These are phyloP conservation scores for Leucocoprinus leucothites DNA, from an alignment of 768 basidiomycete genomes.

Conservation along the genomic window DNA sequence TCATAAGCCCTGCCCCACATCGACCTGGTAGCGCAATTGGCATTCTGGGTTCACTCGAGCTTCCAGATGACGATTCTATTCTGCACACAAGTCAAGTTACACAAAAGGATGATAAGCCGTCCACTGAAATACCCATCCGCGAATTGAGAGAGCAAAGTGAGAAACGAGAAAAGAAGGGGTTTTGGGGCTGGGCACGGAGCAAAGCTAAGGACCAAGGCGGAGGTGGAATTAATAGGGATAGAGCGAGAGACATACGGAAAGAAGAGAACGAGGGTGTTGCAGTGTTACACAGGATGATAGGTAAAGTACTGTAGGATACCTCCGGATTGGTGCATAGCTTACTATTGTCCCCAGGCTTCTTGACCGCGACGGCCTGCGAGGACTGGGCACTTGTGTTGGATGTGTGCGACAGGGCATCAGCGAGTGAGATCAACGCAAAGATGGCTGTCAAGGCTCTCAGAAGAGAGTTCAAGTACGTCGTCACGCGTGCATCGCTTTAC, in stretches of 20 bases:
- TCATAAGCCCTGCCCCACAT: constrained; percentile 22
- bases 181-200: constrained; percentile 45
- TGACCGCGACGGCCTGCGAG: constrained; percentile 76
- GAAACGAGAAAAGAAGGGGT: constrained; percentile 51
- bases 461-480: constrained; percentile 75
- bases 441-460: constrained; percentile 82
- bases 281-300: constrained; percentile 73
- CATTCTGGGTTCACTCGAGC: constrained; percentile 63
- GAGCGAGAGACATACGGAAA: constrained; percentile 21
- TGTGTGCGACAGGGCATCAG: constrained; percentile 80
- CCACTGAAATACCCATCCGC: constrained; percentile 19
- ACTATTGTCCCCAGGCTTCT: constrained; percentile 44
- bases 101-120: constrained; percentile 30
- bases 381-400: constrained; percentile 82
- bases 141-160: constrained; percentile 23
- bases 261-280: constrained; percentile 46
- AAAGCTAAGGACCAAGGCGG: constrained; percentile 40
- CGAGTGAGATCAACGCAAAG: constrained; percentile 69
- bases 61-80: constrained; percentile 25
- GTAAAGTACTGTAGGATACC: constrained; percentile 31
- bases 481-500: not conserved
- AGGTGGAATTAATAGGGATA: constrained; percentile 32
- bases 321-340: not conserved
- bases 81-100: constrained; percentile 20
- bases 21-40: constrained; percentile 45